Evolutionary conservation across 1,284 basidiomycete genomes (phyloP), one percentile per base, ranked within the genome.

Genomic region (Coniferiporia weirii): DNA sequence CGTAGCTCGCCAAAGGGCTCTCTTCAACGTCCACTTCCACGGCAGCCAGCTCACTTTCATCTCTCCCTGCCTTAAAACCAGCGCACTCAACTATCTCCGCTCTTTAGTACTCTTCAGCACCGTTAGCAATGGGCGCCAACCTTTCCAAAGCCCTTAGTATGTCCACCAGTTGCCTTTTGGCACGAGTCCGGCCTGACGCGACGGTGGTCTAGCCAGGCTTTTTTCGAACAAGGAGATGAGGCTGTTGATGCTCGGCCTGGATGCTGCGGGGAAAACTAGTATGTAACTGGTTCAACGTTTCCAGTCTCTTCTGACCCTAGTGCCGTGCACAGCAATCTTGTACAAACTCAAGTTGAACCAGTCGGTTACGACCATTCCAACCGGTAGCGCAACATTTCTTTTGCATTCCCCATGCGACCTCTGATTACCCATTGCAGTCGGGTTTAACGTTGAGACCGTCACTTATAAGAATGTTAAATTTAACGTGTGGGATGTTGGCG

Each of bases 221-320:
- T 98, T 99, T 73, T 95, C 96, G 73, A 99, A 97, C 84, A 98
- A 95, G 84, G 97, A 99, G 81, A 98, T 99, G 95, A 87, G 96
- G 68, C 71, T 90, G 72, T 74, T 90, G 70, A 91, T 91, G 95
- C 79, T 98, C 68, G 95, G 95, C 60, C 82, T 98, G 65, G 95
- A 98, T 72, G 95, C 95, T 56, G 95, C 95, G 57, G 95, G 95
- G 71, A 98, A 98, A 79, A 98, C 95, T 17, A 98, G 96, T 85
- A 76, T 79, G 81, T 27, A 27, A 2, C 5, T 27, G 2, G 27
- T 76, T 38, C 56, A 46, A 20, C 15, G 15, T 12, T 2, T 9
- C 8, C 19, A n/a, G n/a, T 20, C 44, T 20, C 60, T 45, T 8
- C 38, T 17, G 22, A 44, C n/a, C 40, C 40, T 47, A 34, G 44